phyloP scores from a whole-genome alignment of 179 eudicot genomes.

The Sideroxylon spinosum region DNA sequence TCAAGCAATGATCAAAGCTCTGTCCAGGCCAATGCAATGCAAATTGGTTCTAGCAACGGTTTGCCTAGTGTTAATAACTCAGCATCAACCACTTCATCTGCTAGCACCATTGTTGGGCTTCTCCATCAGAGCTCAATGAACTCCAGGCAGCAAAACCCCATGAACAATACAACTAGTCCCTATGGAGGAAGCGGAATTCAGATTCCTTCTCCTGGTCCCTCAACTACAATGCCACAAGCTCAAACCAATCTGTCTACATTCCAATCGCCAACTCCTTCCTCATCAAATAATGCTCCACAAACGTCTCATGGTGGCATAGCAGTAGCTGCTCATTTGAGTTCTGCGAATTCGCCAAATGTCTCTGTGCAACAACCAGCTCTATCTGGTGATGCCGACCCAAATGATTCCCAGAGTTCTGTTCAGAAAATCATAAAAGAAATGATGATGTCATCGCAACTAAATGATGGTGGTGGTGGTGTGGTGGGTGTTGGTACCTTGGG shows the following conservation, averaged over 20 bases:
- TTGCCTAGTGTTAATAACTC: conserved; percentile 42
- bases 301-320: conserved; percentile 41
- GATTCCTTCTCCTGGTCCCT: conserved; percentile 57
- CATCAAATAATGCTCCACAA: conserved; percentile 58
- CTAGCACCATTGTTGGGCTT: conserved; percentile 55
- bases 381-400: conserved; percentile 50
- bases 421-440: conserved; percentile 78
- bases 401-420: conserved; percentile 69
- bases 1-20: conserved; percentile 54
- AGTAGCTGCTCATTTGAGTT: conserved; percentile 27
- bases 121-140: conserved; percentile 80
- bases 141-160: conserved; percentile 51
- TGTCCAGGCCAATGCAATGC: conserved; percentile 40
- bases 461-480: conserved; percentile 43
- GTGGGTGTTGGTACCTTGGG: conserved; percentile 44
- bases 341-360: conserved; percentile 48
- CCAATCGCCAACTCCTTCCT: conserved; percentile 60
- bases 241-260: conserved; percentile 49
- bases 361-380: conserved; percentile 41
- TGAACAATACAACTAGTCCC: conserved; percentile 43
- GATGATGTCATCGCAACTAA: conserved; percentile 61
- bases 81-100: conserved; percentile 42
- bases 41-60: conserved; percentile 52
- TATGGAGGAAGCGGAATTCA: conserved; percentile 47
- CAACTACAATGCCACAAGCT: conserved; percentile 38